Evolutionary conservation across 805 yeast species (phyloP).

Genomic region (Barnettozyma vustinii): DNA sequence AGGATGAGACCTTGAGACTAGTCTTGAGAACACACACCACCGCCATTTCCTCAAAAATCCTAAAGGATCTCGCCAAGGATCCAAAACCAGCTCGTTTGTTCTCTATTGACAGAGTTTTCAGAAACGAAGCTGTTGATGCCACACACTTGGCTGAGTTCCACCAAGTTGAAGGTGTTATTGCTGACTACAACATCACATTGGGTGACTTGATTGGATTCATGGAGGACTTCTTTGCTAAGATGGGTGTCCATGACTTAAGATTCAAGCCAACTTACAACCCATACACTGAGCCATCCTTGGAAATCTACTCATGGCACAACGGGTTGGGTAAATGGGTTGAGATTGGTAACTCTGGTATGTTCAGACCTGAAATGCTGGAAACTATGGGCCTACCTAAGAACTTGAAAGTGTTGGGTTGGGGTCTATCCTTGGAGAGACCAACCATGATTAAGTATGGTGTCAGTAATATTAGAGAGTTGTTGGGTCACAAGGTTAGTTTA

Average conservation of each 20-base stretch:
- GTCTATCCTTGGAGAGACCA: constrained; percentile 94
- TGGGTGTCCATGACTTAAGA: constrained; percentile 94
- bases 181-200: constrained; percentile 89
- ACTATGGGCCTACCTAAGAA: constrained; percentile 96
- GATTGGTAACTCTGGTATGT: constrained; percentile 99
- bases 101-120: constrained; percentile 96
- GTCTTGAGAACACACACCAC: constrained; percentile 98
- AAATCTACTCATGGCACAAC: constrained; percentile 93
- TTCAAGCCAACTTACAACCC: constrained; percentile 99
- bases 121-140: constrained; percentile 99
- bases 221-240: constrained; percentile 93
- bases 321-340: constrained; percentile 97
- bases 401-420: constrained; percentile 95
- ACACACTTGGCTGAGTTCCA: constrained; percentile 99
- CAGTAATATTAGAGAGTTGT: constrained; percentile 89
- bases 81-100: constrained; percentile 89
- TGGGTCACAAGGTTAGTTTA: constrained; percentile 94
- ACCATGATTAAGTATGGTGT: constrained; percentile 98
- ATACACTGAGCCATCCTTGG: constrained; percentile 98
- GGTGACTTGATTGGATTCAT: constrained; percentile 97
- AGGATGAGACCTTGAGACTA: constrained; percentile 81
- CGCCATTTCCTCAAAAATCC: constrained; percentile 84
- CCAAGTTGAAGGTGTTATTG: constrained; percentile 98
- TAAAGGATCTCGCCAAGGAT: constrained; percentile 79
- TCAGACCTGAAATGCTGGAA: constrained; percentile 99